phyloP scores from a whole-genome alignment of 2,329 filamentous ascomycete genomes.

The Sarocladium brachiariae region DNA sequence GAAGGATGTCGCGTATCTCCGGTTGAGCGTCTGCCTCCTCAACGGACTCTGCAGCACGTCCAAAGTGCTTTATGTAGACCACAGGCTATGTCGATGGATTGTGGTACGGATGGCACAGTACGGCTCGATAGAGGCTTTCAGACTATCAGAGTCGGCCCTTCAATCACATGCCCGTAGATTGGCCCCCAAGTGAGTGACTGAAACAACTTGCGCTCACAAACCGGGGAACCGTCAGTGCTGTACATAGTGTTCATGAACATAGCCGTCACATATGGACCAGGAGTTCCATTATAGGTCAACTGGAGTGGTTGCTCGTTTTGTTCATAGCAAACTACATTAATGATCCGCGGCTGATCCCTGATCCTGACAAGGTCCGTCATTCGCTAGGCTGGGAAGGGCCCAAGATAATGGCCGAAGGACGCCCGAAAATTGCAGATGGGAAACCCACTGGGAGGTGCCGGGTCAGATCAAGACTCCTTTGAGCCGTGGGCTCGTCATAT shows the following conservation, averaged over 20 bases:
- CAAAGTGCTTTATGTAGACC: no score
- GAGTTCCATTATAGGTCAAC: not conserved
- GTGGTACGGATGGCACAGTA: no score
- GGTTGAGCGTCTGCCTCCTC: not conserved
- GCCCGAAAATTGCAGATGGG: not conserved
- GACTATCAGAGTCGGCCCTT: no score
- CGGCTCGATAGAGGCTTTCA: no score
- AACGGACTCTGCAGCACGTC: no score
- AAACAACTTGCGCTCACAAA: no score
- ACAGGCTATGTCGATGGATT: no score
- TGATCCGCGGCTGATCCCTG: slow-evolving; percentile 3
- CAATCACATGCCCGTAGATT: no score
- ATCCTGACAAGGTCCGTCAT: not conserved
- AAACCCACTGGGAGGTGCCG: not conserved
- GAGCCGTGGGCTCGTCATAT: slow-evolving; percentile 3
- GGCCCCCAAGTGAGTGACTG: no score
- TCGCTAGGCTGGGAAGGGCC: not conserved
- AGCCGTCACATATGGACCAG: not conserved
- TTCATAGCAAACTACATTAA: not conserved
- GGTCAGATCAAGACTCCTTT: not conserved
- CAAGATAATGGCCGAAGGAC: not conserved
- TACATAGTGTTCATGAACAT: no score
- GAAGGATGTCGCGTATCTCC: not conserved
- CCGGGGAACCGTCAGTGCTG: no score
- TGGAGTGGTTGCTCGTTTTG: no score